These are phyloP conservation scores for Aspergillus quadrilineatus DNA, from an alignment of 2,329 filamentous ascomycete species.

Conservation along the genomic window DNA sequence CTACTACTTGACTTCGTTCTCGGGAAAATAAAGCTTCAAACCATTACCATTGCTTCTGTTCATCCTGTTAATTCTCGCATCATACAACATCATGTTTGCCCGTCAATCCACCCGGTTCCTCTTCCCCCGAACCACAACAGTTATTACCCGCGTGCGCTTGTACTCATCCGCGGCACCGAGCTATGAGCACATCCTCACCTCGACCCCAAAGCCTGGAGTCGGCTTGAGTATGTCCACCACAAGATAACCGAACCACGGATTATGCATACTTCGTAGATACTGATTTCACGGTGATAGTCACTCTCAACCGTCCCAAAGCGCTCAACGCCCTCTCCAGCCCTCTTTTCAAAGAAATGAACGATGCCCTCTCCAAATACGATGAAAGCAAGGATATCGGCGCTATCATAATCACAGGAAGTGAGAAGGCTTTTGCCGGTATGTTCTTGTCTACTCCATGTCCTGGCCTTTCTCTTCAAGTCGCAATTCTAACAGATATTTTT, in stretches of 20 bases:
- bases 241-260: neutral
- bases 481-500: neutral
- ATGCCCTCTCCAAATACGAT: slow-evolving; percentile 71
- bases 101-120: slow-evolving; percentile 59
- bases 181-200: slow-evolving; percentile 82
- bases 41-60: neutral
- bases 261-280: too few relatives aligned
- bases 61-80: neutral
- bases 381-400: slow-evolving; percentile 67
- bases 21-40: neutral
- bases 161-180: slow-evolving; percentile 46
- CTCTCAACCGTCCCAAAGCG: slow-evolving; percentile 89
- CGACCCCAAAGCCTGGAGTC: slow-evolving; percentile 82
- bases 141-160: slow-evolving; percentile 34
- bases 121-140: slow-evolving; percentile 52
- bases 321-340: slow-evolving; percentile 91
- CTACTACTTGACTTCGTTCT: neutral
- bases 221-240: slow-evolving; percentile 66
- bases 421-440: slow-evolving; percentile 76
- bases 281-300: slow-evolving; percentile 58
- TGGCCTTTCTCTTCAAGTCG: too few relatives aligned
- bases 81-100: slow-evolving; percentile 35
- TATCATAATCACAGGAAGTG: slow-evolving; percentile 83
- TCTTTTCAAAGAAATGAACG: slow-evolving; percentile 85
- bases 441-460: neutral